phyloP scores from a whole-genome alignment of 2,329 filamentous ascomycete genomes.

The Bipolaris gigantea region DNA sequence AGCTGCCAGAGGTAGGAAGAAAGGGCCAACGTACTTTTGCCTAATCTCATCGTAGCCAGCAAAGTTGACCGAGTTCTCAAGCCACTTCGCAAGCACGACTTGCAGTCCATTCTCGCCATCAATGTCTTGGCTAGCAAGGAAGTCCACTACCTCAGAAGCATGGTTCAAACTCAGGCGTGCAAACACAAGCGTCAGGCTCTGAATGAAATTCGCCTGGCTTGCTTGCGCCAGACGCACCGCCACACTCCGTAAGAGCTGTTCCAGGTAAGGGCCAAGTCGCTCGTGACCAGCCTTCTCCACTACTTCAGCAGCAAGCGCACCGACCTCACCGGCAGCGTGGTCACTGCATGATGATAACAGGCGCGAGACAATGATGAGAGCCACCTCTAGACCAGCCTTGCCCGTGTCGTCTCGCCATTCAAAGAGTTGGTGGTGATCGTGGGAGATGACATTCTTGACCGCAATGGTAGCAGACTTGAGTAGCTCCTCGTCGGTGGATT shows the following conservation, averaged over 20 bases:
- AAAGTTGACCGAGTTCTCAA: constrained; percentile 96
- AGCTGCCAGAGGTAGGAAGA: not conserved
- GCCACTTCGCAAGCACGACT: constrained; percentile 90
- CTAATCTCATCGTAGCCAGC: constrained; percentile 98
- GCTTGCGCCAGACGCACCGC: constrained; percentile 82
- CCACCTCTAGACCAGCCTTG: constrained; percentile 83
- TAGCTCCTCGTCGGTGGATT: constrained; percentile 82
- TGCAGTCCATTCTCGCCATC: constrained; percentile 79
- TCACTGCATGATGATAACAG: constrained; percentile 82
- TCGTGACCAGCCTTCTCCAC: constrained; percentile 95
- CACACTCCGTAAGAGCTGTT: constrained; percentile 85
- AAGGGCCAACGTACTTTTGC: constrained; percentile 70
- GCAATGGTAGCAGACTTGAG: constrained; percentile 83
- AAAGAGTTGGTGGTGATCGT: constrained; percentile 89
- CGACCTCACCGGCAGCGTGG: constrained; percentile 92
- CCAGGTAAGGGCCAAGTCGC: constrained; percentile 84
- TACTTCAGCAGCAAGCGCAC: constrained; percentile 87
- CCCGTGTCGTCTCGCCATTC: constrained; percentile 78
- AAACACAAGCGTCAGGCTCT: constrained; percentile 93
- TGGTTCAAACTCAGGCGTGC: constrained; percentile 84
- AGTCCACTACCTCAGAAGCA: constrained; percentile 86
- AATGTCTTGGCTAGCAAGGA: constrained; percentile 82
- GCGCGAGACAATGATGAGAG: constrained; percentile 88
- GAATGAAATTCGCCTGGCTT: constrained; percentile 85
- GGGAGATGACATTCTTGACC: constrained; percentile 84